Evolutionary conservation across 2,329 filamentous ascomycete species (phyloP).

Genomic region (Neocucurbitaria cava): DNA sequence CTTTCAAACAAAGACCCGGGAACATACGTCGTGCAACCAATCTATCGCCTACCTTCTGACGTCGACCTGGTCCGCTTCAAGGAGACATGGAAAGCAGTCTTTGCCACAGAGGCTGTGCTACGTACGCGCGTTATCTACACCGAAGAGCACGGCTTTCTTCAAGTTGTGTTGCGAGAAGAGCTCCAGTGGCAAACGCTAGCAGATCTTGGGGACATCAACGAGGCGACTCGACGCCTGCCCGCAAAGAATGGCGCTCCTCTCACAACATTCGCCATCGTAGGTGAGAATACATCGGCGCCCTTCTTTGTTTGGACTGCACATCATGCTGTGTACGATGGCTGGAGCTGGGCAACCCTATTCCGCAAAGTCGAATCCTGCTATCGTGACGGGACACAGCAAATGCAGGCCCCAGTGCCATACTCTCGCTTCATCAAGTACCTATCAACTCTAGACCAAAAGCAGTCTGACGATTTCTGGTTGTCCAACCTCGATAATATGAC

Average conservation of each 20-base stretch:
- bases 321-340: conserved; percentile 49
- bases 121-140: conserved; percentile 52
- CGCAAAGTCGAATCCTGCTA: conserved; percentile 37
- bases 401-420: conserved; percentile 33
- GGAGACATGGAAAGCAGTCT: conserved; percentile 54
- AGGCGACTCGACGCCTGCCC: conserved; percentile 35
- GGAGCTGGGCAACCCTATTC: conserved; percentile 36
- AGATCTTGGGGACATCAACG: conserved; percentile 32
- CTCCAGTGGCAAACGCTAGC: conserved; percentile 27
- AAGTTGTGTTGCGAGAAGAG: conserved; percentile 38
- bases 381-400: conserved; percentile 6
- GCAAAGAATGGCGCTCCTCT: conserved; percentile 36
- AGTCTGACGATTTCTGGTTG: conserved; percentile 39
- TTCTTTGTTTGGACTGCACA: conserved; percentile 48
- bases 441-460: conserved; percentile 28
- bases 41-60: conserved; percentile 48
- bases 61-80: conserved; percentile 48
- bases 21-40: conserved; percentile 46
- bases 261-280: conserved; percentile 18
- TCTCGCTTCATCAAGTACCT: conserved; percentile 43
- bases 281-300: conserved; percentile 13
- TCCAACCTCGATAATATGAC: conserved; percentile 34
- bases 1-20: conserved; percentile 41
- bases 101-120: conserved; percentile 54
- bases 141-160: conserved; percentile 40